phyloP scores from a whole-genome alignment of 352 stramenopile species.

The Phytophthora europaea region DNA sequence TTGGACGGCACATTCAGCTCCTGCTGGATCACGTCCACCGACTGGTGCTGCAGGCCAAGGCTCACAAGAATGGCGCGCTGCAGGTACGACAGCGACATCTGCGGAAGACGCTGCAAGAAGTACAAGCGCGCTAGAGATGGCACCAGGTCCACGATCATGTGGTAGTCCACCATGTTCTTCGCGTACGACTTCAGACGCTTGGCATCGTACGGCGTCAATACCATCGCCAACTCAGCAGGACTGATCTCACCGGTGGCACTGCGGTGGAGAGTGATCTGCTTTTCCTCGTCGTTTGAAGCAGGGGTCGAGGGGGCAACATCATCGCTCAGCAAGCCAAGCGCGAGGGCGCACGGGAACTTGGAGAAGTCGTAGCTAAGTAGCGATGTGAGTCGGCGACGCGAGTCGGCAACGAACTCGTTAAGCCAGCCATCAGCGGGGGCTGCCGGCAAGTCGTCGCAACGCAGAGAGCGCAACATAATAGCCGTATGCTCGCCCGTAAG shows the following conservation, averaged over 20 bases:
- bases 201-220: slow-evolving; percentile 97
- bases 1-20: slow-evolving; percentile 96
- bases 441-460: slow-evolving; percentile 81
- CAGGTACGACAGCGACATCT: slow-evolving; percentile 95
- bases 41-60: slow-evolving; percentile 95
- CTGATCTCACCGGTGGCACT: slow-evolving; percentile 84
- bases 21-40: slow-evolving; percentile 93
- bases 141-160: slow-evolving; percentile 99
- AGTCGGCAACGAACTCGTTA: slow-evolving; percentile 95
- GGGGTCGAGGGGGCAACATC: slow-evolving; percentile 37
- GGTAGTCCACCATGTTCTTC: slow-evolving; percentile 99
- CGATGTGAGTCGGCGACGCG: slow-evolving; percentile 93
- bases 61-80: slow-evolving; percentile 97
- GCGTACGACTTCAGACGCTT: slow-evolving; percentile 98
- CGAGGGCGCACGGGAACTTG: slow-evolving; percentile 91
- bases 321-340: slow-evolving; percentile 93
- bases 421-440: slow-evolving; percentile 93
- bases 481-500: slow-evolving; percentile 99
- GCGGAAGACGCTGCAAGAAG: slow-evolving; percentile 95
- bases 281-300: slow-evolving; percentile 23
- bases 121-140: slow-evolving; percentile 96
- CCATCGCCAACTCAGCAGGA: slow-evolving; percentile 91
- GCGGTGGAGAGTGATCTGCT: slow-evolving; percentile 55
- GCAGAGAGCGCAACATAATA: slow-evolving; percentile 91
- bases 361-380: slow-evolving; percentile 96